Conservation (phyloP, 2,329 filamentous ascomycete genomes). For the Colletotrichum chrysophilum region DNA sequence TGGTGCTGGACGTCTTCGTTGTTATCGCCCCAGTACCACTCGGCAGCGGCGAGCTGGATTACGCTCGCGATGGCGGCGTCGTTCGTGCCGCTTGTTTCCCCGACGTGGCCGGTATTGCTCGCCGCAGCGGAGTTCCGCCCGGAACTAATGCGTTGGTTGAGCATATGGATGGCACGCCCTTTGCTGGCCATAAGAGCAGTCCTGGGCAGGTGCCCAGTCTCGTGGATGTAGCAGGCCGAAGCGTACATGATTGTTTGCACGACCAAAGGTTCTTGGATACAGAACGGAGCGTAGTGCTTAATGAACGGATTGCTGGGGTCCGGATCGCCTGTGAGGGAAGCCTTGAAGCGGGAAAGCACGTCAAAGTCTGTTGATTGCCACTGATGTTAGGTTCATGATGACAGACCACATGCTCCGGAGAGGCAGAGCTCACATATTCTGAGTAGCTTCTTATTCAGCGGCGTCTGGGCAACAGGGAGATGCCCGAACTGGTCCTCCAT, state of each 20-base stretch:
- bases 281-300: conserved; percentile 52
- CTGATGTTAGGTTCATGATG: not conserved
- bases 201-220: conserved; percentile 52
- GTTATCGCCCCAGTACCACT: conserved; percentile 59
- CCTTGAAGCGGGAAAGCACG: conserved; percentile 55
- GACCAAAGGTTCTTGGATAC: conserved; percentile 54
- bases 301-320: conserved; percentile 49
- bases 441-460: conserved; percentile 50
- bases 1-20: conserved; percentile 48
- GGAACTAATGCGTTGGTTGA: conserved; percentile 51
- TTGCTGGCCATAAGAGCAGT: conserved; percentile 48
- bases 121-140: conserved; percentile 2
- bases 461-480: conserved; percentile 46
- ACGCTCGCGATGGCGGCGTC: conserved; percentile 54
- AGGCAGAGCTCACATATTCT: conserved; percentile 13
- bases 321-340: conserved; percentile 53
- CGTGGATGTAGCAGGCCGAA: conserved; percentile 55
- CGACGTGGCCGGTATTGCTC: not conserved
- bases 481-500: conserved; percentile 40
- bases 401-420: not conserved
- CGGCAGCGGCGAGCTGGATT: conserved; percentile 53
- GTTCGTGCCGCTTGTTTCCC: conserved; percentile 31
- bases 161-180: conserved; percentile 45
- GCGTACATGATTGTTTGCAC: conserved; percentile 55
- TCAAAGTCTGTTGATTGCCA: conserved; percentile 44